These are phyloP conservation scores for Beauveria rudraprayagi DNA, from an alignment of 2,329 filamentous ascomycete species.

Conservation along the genomic window DNA sequence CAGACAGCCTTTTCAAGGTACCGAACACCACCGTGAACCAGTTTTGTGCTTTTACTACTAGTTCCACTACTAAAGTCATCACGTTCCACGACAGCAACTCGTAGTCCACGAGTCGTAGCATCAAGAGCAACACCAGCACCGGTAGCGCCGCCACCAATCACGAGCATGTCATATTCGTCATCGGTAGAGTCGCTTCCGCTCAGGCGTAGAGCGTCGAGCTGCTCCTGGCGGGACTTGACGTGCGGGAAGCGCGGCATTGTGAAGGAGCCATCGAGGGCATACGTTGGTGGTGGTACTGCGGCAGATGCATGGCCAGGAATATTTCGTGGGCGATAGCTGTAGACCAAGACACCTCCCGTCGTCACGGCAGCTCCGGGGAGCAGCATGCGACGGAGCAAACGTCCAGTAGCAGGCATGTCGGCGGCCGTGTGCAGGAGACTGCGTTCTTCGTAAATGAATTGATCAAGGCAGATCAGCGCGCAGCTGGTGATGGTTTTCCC, in stretches of 20 bases:
- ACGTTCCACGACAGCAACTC: slow-evolving; percentile 62
- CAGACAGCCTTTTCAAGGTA: slow-evolving; percentile 70
- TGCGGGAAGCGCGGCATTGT: slow-evolving; percentile 58
- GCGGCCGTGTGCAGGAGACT: neutral
- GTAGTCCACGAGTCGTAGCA: slow-evolving; percentile 62
- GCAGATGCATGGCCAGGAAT: slow-evolving; percentile 63
- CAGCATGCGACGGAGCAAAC: slow-evolving; percentile 34
- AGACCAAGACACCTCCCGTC: slow-evolving; percentile 38
- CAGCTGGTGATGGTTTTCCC: neutral
- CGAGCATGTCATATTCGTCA: slow-evolving; percentile 57
- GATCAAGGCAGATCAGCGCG: neutral
- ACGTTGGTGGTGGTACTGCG: slow-evolving; percentile 62
- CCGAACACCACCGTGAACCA: slow-evolving; percentile 68
- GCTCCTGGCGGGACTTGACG: slow-evolving; percentile 53
- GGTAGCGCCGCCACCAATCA: slow-evolving; percentile 65
- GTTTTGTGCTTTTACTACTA: slow-evolving; percentile 68
- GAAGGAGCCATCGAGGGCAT: slow-evolving; percentile 60
- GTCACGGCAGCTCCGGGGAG: slow-evolving; percentile 34
- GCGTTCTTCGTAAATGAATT: neutral
- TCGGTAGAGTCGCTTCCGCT: slow-evolving; percentile 21
- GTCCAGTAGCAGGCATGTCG: slow-evolving; percentile 1
- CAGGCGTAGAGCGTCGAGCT: slow-evolving; percentile 53
- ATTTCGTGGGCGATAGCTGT: slow-evolving; percentile 59
- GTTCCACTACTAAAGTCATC: slow-evolving; percentile 69
- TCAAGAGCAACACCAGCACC: slow-evolving; percentile 65